Evolutionary conservation across 1,139 yeast species (phyloP), one percentile per base, ranked within the genome.

Genomic region (Yamadazyma sp.): DNA sequence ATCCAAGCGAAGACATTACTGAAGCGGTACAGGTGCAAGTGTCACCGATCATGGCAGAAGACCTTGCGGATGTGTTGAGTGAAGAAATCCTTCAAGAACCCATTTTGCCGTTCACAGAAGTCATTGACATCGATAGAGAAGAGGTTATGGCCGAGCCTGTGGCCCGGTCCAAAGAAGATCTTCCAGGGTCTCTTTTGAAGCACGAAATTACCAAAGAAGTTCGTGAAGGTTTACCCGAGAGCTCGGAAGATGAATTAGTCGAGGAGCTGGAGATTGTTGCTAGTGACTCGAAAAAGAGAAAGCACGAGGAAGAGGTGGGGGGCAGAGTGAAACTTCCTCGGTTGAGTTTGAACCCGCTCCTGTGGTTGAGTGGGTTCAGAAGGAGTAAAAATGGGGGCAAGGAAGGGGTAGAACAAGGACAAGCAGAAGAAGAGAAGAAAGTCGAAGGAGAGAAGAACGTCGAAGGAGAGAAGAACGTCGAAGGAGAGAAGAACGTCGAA

Each of bases 61-160:
- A 23, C 9, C 4, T 23, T 9, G 12, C n/a, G n/a, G n/a, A 11
- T 10, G 25, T 10, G 25, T 18, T 8, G 21, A 8, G 8, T 18
- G 5, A 6, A 10, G 43, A 37, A 3, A 20, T 26, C 3, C 38
- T 38, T 13, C 12, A 27, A 15, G 29, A 27, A n/a, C 43, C 43
- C 12, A 34, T 26, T 16, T 33, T 41, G 16, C 21, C 16, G 7
- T 41, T 32, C 15, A 26, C 37, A 3, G 48, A 44, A 18, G 44
- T 36, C 21, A 17, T 31, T 18, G 41, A 37, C 13, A 39, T 39
- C 7, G 40, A 37, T 11, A 34, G 24, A 4, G 44, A 35, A 14
- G 44, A 41, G 12, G 36, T 22, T 17, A 38, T 38, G 37, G 33
- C 42, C 21, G 13, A 25, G 10, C 46, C 46, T 15, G 25, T 38